A percentile compares a stretch with the other conserved stretches of the same genome.
Evolutionary conservation across 2,329 filamentous ascomycete genomes (phyloP).

Genomic region (Colletotrichum tabaci): DNA sequence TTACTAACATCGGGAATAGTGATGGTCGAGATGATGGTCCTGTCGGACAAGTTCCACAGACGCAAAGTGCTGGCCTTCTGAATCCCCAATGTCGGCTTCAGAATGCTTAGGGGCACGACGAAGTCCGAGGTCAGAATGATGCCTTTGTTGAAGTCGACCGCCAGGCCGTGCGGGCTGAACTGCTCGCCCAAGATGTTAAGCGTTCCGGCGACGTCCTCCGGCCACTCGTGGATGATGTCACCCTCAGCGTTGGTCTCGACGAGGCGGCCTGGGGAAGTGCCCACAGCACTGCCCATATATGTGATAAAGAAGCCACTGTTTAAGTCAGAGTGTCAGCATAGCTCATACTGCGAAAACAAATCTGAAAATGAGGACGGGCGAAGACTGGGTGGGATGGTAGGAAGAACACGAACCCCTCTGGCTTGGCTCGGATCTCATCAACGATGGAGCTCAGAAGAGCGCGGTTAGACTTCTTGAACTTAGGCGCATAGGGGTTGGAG

Average conservation of each 20-base stretch:
- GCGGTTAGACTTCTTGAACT: conserved; percentile 72
- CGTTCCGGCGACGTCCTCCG: conserved; percentile 66
- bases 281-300: conserved; percentile 73
- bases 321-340: neutral
- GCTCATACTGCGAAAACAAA: neutral
- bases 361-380: neutral
- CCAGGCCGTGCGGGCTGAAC: conserved; percentile 74
- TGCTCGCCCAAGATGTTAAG: conserved; percentile 72
- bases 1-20: conserved; percentile 68
- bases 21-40: conserved; percentile 72
- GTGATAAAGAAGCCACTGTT: conserved; percentile 70
- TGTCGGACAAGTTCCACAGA: conserved; percentile 68
- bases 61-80: conserved; percentile 70
- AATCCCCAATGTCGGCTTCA: conserved; percentile 71
- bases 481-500: conserved; percentile 70
- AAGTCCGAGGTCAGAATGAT: conserved; percentile 75
- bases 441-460: conserved; percentile 72
- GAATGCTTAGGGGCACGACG: conserved; percentile 72
- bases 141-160: conserved; percentile 70
- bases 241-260: conserved; percentile 72
- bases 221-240: conserved; percentile 75
- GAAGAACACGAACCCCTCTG: conserved; percentile 61
- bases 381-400: neutral
- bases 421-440: conserved; percentile 75
- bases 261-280: conserved; percentile 71